phyloP scores from a whole-genome alignment of 2,329 filamentous ascomycete species.

The Ambrosiella xylebori region DNA sequence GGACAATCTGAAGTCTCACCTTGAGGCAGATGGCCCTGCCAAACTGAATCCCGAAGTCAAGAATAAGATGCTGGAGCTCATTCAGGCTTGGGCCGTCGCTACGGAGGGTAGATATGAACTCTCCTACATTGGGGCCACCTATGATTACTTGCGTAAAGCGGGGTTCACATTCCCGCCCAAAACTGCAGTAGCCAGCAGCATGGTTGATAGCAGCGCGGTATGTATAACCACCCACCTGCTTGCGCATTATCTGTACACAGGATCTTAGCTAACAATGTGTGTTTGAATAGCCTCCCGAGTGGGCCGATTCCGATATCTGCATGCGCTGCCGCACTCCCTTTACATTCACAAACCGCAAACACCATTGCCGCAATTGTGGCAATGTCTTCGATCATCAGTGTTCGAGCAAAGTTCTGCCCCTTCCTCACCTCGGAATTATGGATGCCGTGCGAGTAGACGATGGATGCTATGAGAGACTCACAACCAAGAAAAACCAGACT shows the following conservation, averaged over 20 bases:
- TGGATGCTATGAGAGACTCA: conserved; percentile 81
- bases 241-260: background rate
- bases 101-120: conserved; percentile 72
- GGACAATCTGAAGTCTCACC: conserved; percentile 83
- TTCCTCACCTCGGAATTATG: conserved; percentile 84
- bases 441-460: conserved; percentile 89
- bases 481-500: conserved; percentile 40
- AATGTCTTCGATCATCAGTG: conserved; percentile 95
- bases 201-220: conserved; percentile 93
- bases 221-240: conserved; percentile 21
- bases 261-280: background rate
- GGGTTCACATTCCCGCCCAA: conserved; percentile 70
- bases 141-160: conserved; percentile 63
- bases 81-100: conserved; percentile 84
- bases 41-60: conserved; percentile 75
- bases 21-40: conserved; percentile 59
- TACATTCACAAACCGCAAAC: conserved; percentile 95
- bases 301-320: conserved; percentile 94
- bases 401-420: conserved; percentile 69
- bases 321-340: conserved; percentile 94
- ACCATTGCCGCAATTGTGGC: conserved; percentile 94
- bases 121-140: conserved; percentile 76
- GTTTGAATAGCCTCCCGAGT: conserved; percentile 62
- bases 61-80: conserved; percentile 76
- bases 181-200: conserved; percentile 76